phyloP scores from a whole-genome alignment of 495 filamentous ascomycete genomes.

The Aeminium ludgeri region DNA sequence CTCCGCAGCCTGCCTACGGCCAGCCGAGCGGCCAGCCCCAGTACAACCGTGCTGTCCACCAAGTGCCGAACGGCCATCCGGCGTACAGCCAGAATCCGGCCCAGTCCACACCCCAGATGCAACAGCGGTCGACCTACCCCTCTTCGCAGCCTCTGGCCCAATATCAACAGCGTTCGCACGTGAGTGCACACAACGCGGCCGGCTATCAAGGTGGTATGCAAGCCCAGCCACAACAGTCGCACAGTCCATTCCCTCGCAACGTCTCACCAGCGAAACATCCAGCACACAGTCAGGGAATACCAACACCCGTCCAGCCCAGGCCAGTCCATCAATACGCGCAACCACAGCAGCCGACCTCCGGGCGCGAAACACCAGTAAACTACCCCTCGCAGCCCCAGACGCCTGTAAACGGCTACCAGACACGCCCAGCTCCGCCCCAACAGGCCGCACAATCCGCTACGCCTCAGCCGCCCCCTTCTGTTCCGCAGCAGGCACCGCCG shows the following conservation, averaged over 20 bases:
- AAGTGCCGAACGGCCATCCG: not conserved
- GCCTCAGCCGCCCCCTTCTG: constrained; percentile 4
- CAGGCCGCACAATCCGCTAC: constrained; percentile 3
- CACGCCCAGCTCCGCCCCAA: not conserved
- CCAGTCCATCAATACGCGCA: constrained; percentile 4
- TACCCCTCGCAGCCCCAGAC: constrained; percentile 8
- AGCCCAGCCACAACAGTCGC: not conserved
- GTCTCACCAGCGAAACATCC: constrained; percentile 7
- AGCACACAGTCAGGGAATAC: not conserved
- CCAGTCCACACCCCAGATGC: constrained; percentile 4
- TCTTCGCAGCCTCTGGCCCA: constrained; percentile 10
- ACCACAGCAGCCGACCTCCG: constrained; percentile 3
- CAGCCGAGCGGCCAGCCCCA: constrained; percentile 11
- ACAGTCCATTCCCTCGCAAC: constrained; percentile 4
- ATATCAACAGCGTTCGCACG: constrained; percentile 8
- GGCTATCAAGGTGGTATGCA: constrained; percentile 3
- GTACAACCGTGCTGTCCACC: constrained; percentile 21
- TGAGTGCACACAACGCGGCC: constrained; percentile 5
- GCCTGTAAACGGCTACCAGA: constrained; percentile 9
- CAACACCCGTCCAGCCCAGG: constrained; percentile 2
- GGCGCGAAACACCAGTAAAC: constrained; percentile 3
- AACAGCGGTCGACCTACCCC: constrained; percentile 2
- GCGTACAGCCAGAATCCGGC: constrained; percentile 5
- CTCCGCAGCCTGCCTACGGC: constrained; percentile 4
- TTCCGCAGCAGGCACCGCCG: not conserved